phyloP scores from a whole-genome alignment of 2,329 filamentous ascomycete species.

The Phoma sp. region DNA sequence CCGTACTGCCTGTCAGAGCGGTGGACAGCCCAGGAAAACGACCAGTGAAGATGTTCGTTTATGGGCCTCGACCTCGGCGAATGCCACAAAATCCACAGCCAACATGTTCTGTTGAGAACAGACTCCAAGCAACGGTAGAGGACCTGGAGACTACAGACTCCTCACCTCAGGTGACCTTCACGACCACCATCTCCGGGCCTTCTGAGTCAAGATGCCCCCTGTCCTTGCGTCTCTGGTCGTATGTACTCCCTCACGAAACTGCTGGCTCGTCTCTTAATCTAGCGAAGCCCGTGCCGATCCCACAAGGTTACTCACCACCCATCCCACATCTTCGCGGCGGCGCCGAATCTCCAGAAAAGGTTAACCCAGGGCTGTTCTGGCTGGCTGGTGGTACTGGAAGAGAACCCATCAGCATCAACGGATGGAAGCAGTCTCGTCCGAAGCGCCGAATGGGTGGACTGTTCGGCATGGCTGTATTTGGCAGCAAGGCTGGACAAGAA shows the following conservation, averaged over 20 bases:
- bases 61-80: no score
- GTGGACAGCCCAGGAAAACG: no score
- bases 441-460: constrained; percentile 33
- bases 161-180: background rate
- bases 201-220: background rate
- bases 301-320: background rate
- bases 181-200: background rate
- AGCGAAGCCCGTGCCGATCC: background rate
- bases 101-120: no score
- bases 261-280: background rate
- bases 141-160: background rate
- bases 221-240: background rate
- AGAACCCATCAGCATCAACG: constrained; percentile 14
- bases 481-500: constrained; percentile 6
- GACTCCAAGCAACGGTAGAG: no score
- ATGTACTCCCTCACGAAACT: background rate
- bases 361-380: constrained; percentile 29
- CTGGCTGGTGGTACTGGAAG: constrained; percentile 31
- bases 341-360: constrained; percentile 11
- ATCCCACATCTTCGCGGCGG: constrained; percentile 26
- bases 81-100: no score
- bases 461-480: constrained; percentile 32
- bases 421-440: constrained; percentile 32
- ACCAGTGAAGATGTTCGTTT: no score
- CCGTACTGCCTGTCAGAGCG: no score